These are phyloP conservation scores for Talaromyces stipitatus DNA, from an alignment of 495 filamentous ascomycete species.

Conservation along the genomic window DNA sequence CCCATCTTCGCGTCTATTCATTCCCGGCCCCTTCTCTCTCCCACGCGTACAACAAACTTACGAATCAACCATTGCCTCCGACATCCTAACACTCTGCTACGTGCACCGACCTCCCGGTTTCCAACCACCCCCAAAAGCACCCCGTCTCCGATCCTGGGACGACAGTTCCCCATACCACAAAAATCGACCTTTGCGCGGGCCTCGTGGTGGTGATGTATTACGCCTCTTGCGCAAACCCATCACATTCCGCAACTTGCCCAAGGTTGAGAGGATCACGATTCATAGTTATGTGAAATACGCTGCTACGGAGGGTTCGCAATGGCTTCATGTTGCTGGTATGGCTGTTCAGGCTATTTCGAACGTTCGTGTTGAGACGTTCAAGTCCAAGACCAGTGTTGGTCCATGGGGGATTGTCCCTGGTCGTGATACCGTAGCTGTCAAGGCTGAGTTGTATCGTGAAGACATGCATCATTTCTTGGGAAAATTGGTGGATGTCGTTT, in stretches of 20 bases:
- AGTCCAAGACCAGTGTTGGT: constrained; percentile 55
- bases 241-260: constrained; percentile 78
- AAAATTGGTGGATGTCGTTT: constrained; percentile 76
- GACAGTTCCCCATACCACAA: constrained; percentile 88
- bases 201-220: constrained; percentile 63
- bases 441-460: constrained; percentile 64
- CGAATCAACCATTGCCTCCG: constrained; percentile 75
- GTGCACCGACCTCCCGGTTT: constrained; percentile 72
- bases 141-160: constrained; percentile 81
- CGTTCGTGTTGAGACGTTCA: constrained; percentile 60
- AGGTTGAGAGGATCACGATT: constrained; percentile 71
- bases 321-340: constrained; percentile 74
- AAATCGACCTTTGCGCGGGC: constrained; percentile 75
- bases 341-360: constrained; percentile 80
- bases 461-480: constrained; percentile 83
- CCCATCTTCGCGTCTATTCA: constrained; percentile 77
- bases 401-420: constrained; percentile 54
- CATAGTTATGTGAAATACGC: constrained; percentile 59
- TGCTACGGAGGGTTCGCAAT: constrained; percentile 55
- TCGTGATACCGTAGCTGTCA: constrained; percentile 49
- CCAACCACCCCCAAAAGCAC: constrained; percentile 47
- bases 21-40: constrained; percentile 87
- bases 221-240: constrained; percentile 68
- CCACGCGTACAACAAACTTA: constrained; percentile 88
- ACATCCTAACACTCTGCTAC: constrained; percentile 86